These are phyloP conservation scores for Colletotrichum orbiculare DNA, from an alignment of 2,329 filamentous ascomycete genomes.

Conservation along the genomic window DNA sequence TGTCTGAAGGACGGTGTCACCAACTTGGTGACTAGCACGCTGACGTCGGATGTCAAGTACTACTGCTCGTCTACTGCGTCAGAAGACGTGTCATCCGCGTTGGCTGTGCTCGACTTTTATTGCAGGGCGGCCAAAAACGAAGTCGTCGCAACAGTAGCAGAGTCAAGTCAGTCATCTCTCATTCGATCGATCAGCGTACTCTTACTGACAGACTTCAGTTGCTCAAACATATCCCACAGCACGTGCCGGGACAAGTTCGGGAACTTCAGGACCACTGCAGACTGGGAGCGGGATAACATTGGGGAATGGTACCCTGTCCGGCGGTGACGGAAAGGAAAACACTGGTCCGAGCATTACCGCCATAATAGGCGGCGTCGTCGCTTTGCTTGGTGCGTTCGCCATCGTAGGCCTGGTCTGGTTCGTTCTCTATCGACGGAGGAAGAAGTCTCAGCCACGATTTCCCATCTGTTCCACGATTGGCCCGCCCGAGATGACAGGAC, in stretches of 20 bases:
- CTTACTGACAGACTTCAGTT: conserved; percentile 37
- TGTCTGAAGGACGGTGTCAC: conserved; percentile 63
- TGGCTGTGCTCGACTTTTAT: conserved; percentile 58
- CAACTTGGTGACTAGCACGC: conserved; percentile 51
- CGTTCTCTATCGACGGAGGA: conserved; percentile 51
- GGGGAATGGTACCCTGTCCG: conserved; percentile 18
- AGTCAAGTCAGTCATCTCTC: conserved; percentile 46
- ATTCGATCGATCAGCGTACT: conserved; percentile 28
- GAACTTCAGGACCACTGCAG: conserved; percentile 5
- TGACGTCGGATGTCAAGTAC: conserved; percentile 57
- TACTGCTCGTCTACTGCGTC: conserved; percentile 56
- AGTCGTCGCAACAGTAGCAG: conserved; percentile 53
- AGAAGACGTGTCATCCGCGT: conserved; percentile 58
- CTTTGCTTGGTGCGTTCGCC: conserved; percentile 28
- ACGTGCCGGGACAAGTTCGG: conserved; percentile 27
- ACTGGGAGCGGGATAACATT: conserved; percentile 7
- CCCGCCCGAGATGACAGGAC: conserved; percentile 41
- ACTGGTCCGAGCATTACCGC: conserved; percentile 43
- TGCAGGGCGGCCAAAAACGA: conserved; percentile 60
- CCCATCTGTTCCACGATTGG: conserved; percentile 37
- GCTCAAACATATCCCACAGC: conserved; percentile 41
- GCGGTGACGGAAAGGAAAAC: conserved; percentile 8
- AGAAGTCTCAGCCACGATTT: conserved; percentile 37
- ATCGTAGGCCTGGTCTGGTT: conserved; percentile 45
- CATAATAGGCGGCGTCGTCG: conserved; percentile 47